Percentiles rank a stretch among this genome's conserved stretches.
Conservation (phyloP, 2,329 filamentous ascomycete genomes). For the Scedosporium apiospermum region DNA sequence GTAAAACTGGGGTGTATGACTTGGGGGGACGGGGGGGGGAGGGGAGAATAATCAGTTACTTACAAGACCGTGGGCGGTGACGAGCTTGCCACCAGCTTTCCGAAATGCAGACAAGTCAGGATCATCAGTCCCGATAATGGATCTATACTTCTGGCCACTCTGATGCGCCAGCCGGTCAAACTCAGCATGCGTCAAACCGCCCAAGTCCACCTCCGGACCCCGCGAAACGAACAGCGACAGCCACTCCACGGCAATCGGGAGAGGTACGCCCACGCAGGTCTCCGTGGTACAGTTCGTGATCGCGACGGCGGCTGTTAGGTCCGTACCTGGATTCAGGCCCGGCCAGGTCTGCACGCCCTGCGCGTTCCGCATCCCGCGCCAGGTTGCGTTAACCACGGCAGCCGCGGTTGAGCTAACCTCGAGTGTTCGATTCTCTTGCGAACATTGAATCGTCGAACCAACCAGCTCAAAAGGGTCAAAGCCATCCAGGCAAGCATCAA, state of each 20-base stretch:
- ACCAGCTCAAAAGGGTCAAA: slow-evolving; percentile 17
- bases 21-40: no score
- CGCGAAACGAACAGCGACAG: slow-evolving; percentile 18
- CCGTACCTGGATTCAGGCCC: not conserved
- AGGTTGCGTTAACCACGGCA: slow-evolving; percentile 16
- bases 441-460: slow-evolving; percentile 25
- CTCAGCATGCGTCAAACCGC: slow-evolving; percentile 7
- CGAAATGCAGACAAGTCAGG: slow-evolving; percentile 20
- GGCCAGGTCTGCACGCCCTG: slow-evolving; percentile 13
- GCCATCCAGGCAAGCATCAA: slow-evolving; percentile 24
- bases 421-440: slow-evolving; percentile 14
- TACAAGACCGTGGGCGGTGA: slow-evolving; percentile 29
- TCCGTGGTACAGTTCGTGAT: not conserved
- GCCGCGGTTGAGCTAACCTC: slow-evolving; percentile 29
- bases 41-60: not conserved
- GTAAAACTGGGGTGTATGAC: no score
- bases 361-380: slow-evolving; percentile 18
- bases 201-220: slow-evolving; percentile 17
- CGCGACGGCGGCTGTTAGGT: not conserved
- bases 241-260: slow-evolving; percentile 10
- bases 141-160: slow-evolving; percentile 8
- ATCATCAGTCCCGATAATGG: slow-evolving; percentile 18
- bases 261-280: slow-evolving; percentile 10
- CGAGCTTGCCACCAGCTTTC: slow-evolving; percentile 26
- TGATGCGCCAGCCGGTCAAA: slow-evolving; percentile 7